phyloP scores from a whole-genome alignment of 2,329 filamentous ascomycete species.

The Fusarium caatingaense region DNA sequence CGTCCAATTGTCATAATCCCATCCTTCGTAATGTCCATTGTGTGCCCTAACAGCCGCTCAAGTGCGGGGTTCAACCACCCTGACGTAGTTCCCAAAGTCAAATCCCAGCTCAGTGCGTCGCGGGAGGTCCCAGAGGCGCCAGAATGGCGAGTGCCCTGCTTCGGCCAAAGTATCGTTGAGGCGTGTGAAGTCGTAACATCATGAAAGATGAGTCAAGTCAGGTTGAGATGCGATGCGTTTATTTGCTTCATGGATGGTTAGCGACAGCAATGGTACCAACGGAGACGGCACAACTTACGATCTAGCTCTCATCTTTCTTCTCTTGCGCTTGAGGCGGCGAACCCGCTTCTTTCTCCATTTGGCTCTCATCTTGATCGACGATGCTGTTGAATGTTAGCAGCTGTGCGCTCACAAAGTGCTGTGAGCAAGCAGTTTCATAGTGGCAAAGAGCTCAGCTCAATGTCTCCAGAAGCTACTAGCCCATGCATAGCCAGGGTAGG shows the following conservation, averaged over 20 bases:
- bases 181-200: slow-evolving; percentile 52
- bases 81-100: slow-evolving; percentile 47
- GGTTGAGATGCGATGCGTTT: slow-evolving; percentile 72
- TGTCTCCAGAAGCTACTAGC: slow-evolving; percentile 18
- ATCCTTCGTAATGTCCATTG: slow-evolving; percentile 47
- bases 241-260: slow-evolving; percentile 67
- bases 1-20: slow-evolving; percentile 48
- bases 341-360: slow-evolving; percentile 99
- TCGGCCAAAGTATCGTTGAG: slow-evolving; percentile 45
- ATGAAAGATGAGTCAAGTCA: slow-evolving; percentile 62
- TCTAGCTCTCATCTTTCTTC: slow-evolving; percentile 99
- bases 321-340: slow-evolving; percentile 99
- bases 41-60: slow-evolving; percentile 46
- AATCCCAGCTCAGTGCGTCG: slow-evolving; percentile 40
- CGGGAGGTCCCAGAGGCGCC: slow-evolving; percentile 37
- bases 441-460: slow-evolving; percentile 25
- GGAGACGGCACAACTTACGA: slow-evolving; percentile 72
- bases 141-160: slow-evolving; percentile 39
- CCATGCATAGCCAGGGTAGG: slow-evolving; percentile 18
- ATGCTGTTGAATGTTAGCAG: slow-evolving; percentile 45
- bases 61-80: slow-evolving; percentile 46
- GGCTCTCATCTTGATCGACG: slow-evolving; percentile 79
- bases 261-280: slow-evolving; percentile 16
- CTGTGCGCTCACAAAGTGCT: slow-evolving; percentile 7
- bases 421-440: slow-evolving; percentile 13